A percentile compares a stretch with the other conserved stretches of the same genome.
These are phyloP conservation scores for Hansenula lynferdii DNA, from an alignment of 1,139 yeast genomes.

Conservation along the genomic window DNA sequence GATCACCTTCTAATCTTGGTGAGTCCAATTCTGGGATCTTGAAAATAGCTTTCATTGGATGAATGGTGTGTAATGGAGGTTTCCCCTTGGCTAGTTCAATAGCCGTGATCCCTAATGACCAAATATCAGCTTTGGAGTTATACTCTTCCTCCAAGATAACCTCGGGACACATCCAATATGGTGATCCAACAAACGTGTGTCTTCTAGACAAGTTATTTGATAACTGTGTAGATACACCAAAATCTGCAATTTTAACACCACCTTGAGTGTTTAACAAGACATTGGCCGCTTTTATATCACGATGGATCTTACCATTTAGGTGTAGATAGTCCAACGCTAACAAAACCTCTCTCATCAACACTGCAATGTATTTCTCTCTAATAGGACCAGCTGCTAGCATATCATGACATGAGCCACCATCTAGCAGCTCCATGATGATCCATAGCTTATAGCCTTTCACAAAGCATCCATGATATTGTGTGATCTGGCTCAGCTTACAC, in stretches of 20 bases:
- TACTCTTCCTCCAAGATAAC: conserved; percentile 87
- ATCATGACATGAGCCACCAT: conserved; percentile 82
- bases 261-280: conserved; percentile 64
- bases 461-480: conserved; percentile 76
- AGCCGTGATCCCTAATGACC: conserved; percentile 94
- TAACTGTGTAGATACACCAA: conserved; percentile 90
- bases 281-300: conserved; percentile 87
- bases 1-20: conserved; percentile 40
- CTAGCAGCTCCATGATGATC: conserved; percentile 83
- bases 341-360: conserved; percentile 56
- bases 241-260: conserved; percentile 89
- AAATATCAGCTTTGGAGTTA: conserved; percentile 84
- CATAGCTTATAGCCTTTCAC: conserved; percentile 74
- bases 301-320: conserved; percentile 73
- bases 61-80: conserved; percentile 72
- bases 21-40: conserved; percentile 48
- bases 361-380: conserved; percentile 50
- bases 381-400: conserved; percentile 58
- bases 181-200: conserved; percentile 95
- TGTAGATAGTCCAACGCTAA: conserved; percentile 70
- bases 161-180: conserved; percentile 99
- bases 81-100: conserved; percentile 78
- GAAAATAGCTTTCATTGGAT: conserved; percentile 78
- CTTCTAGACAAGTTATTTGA: conserved; percentile 73
- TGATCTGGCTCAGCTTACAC: conserved; percentile 66